phyloP scores from a whole-genome alignment of 345 rosid species.

The Carallia brachiata region DNA sequence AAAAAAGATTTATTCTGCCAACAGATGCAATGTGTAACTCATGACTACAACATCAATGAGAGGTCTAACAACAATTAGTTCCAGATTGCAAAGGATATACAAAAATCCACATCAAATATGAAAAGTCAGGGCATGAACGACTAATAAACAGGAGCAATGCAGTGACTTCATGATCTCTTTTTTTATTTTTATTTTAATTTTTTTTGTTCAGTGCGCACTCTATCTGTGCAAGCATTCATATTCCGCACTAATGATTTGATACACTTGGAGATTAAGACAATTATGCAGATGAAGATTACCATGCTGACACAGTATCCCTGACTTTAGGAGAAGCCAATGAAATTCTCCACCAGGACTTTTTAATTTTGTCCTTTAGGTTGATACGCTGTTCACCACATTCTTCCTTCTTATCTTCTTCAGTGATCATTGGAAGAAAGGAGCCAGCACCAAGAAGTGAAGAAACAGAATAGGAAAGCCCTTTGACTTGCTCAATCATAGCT shows the following conservation, averaged over 20 bases:
- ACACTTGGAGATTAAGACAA: background rate
- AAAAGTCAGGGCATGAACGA: too few relatives aligned
- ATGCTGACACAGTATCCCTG: conserved; percentile 44
- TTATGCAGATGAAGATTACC: conserved; percentile 36
- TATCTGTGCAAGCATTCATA: too few relatives aligned
- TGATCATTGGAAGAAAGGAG: conserved; percentile 60
- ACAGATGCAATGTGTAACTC: too few relatives aligned
- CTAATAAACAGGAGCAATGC: too few relatives aligned
- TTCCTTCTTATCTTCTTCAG: conserved; percentile 40
- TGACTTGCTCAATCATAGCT: conserved; percentile 94
- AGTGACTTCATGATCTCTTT: background rate
- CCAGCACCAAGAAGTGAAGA: conserved; percentile 81
- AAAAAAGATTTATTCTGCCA: too few relatives aligned
- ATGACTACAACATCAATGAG: too few relatives aligned
- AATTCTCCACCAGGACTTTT: conserved; percentile 77
- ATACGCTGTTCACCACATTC: conserved; percentile 36
- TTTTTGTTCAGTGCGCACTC: too few relatives aligned
- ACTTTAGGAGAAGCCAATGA: conserved; percentile 82
- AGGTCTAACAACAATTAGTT: too few relatives aligned
- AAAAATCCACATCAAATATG: too few relatives aligned
- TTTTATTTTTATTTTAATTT: too few relatives aligned
- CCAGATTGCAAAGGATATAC: too few relatives aligned
- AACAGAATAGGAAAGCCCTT: conserved; percentile 86
- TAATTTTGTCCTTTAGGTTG: conserved; percentile 38
- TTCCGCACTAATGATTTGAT: background rate